Evolutionary conservation across 208 protist genomes (phyloP), one percentile per base, ranked within the genome.

Genomic region (Lotmaria passim): DNA sequence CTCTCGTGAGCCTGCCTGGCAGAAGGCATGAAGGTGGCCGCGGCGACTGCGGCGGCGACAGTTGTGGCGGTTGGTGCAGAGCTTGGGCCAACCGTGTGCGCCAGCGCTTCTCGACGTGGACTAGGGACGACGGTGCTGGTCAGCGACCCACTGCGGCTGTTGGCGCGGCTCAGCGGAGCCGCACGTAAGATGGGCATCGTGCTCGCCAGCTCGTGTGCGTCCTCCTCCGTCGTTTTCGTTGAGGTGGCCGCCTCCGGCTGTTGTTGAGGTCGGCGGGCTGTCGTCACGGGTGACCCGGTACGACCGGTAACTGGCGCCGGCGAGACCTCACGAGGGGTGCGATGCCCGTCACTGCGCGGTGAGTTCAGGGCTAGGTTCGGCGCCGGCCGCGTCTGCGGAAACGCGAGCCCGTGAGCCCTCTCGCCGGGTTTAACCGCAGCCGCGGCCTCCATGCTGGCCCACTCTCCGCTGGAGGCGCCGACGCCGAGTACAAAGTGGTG

Each of bases 241-340:
- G 39, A 8, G 8, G 57, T 23, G 24, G 39, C 33, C 3, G 59
- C 24, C 8, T 30, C n/a, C 8, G 19, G 7, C 31, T 12, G 34
- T n/a, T 69, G 50, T 47, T 11, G 24, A 5, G 38, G 21, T 3
- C 50, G 24, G 2, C 51, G 31, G 3, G 33, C 62, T 3, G 50
- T 46, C 12, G 48, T 23, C n/a, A 21, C 23, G 5, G 70, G 43
- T 6, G 70, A 48, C 28, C 33, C 26, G 12, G 28, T 26, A 10
- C 46, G 70, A n/a, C 62, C 56, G 3, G 43, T 33, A 7, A 58
- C 26, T 31, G 47, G 36, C 19, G 46, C 47, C 4, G 70, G 53
- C 2, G 70, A 75, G 5, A 41, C 14, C 23, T 61, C 61, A 7
- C 70, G 52, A 15, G 70, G 55, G 14, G 43, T 67, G 23, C 59